Percentiles rank a stretch among this genome's conserved stretches.
These are phyloP conservation scores for Solanum gracilifrons DNA, from an alignment of 257 asterid species.

Conservation along the genomic window DNA sequence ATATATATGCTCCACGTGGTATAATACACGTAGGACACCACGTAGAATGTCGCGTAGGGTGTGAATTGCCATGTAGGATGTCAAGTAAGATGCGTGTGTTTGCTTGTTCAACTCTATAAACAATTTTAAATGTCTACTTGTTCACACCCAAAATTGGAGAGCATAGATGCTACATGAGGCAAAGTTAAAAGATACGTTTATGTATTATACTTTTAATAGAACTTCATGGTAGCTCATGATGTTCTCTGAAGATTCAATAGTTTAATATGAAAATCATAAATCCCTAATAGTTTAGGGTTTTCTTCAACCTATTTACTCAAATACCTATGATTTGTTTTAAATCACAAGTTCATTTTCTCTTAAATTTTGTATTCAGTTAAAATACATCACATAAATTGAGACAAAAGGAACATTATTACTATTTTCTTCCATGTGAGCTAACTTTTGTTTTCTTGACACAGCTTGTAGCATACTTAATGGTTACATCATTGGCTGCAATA, in stretches of 20 bases:
- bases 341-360: not conserved
- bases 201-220: not conserved
- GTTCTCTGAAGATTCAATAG: not conserved
- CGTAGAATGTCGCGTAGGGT: too few species aligned
- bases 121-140: not conserved
- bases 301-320: not conserved
- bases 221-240: not conserved
- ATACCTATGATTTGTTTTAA: not conserved
- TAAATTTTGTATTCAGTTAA: not conserved
- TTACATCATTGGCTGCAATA: conserved; percentile 61
- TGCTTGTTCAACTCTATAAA: too few species aligned
- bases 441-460: not conserved
- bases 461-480: conserved; percentile 82
- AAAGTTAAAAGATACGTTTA: too few species aligned
- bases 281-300: not conserved
- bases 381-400: not conserved
- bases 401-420: not conserved
- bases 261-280: not conserved
- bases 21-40: not conserved
- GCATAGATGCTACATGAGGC: too few species aligned
- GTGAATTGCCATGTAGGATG: too few species aligned
- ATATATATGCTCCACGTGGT: too few species aligned
- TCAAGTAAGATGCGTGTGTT: too few species aligned
- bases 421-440: not conserved
- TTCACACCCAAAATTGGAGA: not conserved